phyloP scores from a whole-genome alignment of 139 green algal species.

The Astrephomene gubernaculifera region DNA sequence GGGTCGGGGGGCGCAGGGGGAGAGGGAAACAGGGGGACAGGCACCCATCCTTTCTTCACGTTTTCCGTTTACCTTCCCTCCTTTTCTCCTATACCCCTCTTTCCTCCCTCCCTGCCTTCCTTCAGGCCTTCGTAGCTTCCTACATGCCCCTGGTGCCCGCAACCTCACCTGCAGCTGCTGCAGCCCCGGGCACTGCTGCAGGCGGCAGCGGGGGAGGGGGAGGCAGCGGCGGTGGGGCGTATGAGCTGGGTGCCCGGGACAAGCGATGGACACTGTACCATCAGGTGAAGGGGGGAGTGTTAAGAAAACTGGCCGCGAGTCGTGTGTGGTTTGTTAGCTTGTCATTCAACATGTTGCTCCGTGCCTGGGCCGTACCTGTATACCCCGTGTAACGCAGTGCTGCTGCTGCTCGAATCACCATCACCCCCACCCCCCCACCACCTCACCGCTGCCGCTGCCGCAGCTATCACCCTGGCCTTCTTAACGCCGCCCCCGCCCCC shows the following conservation, averaged over 20 bases:
- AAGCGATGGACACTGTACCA: slow-evolving; percentile 76
- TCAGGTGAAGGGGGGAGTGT: slow-evolving; percentile 42
- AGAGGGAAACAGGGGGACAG: neutral
- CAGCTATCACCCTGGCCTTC: no score
- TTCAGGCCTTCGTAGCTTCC: slow-evolving; percentile 24
- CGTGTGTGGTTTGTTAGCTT: no score
- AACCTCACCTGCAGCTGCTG: neutral
- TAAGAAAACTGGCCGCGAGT: no score
- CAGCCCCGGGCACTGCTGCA: neutral
- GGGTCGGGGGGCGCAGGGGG: neutral
- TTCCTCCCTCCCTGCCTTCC: neutral
- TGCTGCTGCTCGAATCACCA: no score
- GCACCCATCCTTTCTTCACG: no score
- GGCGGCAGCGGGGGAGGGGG: neutral
- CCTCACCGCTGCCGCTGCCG: no score
- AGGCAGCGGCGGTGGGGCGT: neutral
- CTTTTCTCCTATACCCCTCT: neutral
- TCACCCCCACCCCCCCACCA: no score
- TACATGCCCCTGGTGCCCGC: slow-evolving; percentile 44
- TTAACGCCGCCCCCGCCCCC: neutral
- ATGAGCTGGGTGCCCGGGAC: slow-evolving; percentile 1
- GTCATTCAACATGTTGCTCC: no score
- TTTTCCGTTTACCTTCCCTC: neutral
- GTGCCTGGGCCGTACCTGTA: no score
- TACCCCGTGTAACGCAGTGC: no score